Evolutionary conservation across 2,329 filamentous ascomycete species (phyloP), one percentile per base, ranked within the genome.

Genomic region (Fusarium odoratissimum): DNA sequence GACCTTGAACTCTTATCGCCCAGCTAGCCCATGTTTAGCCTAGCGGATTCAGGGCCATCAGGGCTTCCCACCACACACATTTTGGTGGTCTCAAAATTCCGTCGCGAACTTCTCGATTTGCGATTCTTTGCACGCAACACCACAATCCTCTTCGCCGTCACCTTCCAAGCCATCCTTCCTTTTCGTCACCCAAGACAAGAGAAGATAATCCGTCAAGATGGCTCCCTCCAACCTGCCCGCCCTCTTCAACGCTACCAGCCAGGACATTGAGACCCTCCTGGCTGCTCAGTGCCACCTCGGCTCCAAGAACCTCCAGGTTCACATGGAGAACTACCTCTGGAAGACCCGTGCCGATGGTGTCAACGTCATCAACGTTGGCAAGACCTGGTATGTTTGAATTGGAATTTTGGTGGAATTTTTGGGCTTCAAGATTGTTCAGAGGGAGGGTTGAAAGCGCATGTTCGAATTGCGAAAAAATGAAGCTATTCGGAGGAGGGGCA

Each of bases 321-420:
- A 98, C 90, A 98, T 98, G 95, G 94, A 97, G 88, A 93, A 95
- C 80, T 99, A 99, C 91, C 92, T 99, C 83, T 99, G 95, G 95
- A 99, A 99, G 93, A 97, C 95, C 85, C 94, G 96, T 84, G 92
- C 94, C 78, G 97, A 99, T 82, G 96, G 96, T 88, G 92, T 99
- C 89, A 99, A 99, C 86, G 91, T 99, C 79, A 90, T 99, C 87
- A 99, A 99, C 92, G 94, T 99, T 87, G 95, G 95, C 90, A 99
- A 99, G 94, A 99, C 96, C 87, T 99, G 95, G 95, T 97, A 92
- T 78, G 92, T 72, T 48, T 25, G 13, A 28, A 14, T 25, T 7
- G 33, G 31, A 48, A 45, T 52, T 49, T 62, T 60, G 5, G 17
- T 49, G 44, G 41, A 42, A n/a, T 42, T 48, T 37, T 46, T 57